Evolutionary conservation across 768 basidiomycete species (phyloP).

Genomic region (Termitomyces sp.): DNA sequence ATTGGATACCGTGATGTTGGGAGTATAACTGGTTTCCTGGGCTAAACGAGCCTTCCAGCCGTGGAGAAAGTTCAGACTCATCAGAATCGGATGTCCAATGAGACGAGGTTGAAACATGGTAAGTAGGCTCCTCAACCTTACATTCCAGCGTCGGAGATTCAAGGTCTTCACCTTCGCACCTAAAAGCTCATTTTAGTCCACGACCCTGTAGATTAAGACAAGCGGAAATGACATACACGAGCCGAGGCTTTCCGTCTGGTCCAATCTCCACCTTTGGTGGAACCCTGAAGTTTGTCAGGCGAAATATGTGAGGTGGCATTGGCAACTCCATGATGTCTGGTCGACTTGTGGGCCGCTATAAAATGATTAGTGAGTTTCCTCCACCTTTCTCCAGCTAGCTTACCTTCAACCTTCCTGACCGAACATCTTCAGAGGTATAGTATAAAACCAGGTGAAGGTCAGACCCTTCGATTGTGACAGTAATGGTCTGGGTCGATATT

Average conservation of each 20-base stretch:
- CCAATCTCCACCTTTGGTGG: conserved; percentile 77
- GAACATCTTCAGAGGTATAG: conserved; percentile 75
- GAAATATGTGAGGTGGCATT: conserved; percentile 74
- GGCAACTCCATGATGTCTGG: conserved; percentile 67
- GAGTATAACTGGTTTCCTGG: conserved; percentile 24
- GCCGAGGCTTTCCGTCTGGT: conserved; percentile 58
- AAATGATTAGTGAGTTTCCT: background rate
- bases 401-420: conserved; percentile 58
- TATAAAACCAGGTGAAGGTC: conserved; percentile 83
- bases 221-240: conserved; percentile 43
- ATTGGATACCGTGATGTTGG: conserved; percentile 19
- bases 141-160: conserved; percentile 32
- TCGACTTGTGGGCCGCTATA: conserved; percentile 58
- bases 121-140: conserved; percentile 42
- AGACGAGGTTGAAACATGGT: conserved; percentile 33
- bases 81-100: conserved; percentile 27
- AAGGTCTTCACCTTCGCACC: conserved; percentile 29
- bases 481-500: conserved; percentile 59
- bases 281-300: conserved; percentile 75
- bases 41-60: conserved; percentile 26
- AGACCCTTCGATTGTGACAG: conserved; percentile 71
- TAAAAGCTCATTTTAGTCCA: background rate
- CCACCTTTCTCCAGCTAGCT: conserved; percentile 1
- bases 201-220: background rate
- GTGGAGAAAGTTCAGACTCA: conserved; percentile 24